Conservation (phyloP, 495 filamentous ascomycete genomes). For the Neurospora sp. region DNA sequence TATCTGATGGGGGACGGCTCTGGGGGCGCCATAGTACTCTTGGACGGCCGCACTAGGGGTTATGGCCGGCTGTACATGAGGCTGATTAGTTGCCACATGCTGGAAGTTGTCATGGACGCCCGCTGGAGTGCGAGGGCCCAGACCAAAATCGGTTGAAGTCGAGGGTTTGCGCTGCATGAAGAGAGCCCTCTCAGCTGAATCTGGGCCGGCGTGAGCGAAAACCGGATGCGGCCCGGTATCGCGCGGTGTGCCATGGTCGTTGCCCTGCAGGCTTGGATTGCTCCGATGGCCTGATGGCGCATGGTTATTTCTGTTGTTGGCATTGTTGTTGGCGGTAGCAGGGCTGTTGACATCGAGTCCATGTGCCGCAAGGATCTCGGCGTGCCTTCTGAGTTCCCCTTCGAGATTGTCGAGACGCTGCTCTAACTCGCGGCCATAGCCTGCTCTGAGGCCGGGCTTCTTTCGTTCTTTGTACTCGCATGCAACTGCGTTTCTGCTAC, state of each 20-base stretch:
- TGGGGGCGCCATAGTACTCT: constrained; percentile 33
- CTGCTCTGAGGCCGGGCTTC: constrained; percentile 74
- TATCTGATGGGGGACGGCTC: not conserved
- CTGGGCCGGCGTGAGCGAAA: constrained; percentile 23
- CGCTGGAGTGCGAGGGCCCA: constrained; percentile 5
- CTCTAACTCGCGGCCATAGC: constrained; percentile 82
- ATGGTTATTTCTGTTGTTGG: constrained; percentile 18
- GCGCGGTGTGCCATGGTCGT: constrained; percentile 38
- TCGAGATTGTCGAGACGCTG: constrained; percentile 58
- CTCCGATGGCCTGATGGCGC: constrained; percentile 40
- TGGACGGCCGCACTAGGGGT: constrained; percentile 24
- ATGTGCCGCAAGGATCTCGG: constrained; percentile 33
- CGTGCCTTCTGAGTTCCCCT: constrained; percentile 38
- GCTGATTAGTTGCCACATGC: constrained; percentile 14
- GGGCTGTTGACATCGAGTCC: constrained; percentile 27
- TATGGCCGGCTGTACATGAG: constrained; percentile 20
- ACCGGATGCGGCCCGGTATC: constrained; percentile 28
- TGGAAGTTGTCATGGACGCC: constrained; percentile 25
- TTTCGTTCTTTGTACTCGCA: constrained; percentile 83
- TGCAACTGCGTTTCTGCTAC: constrained; percentile 60
- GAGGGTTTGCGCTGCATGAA: constrained; percentile 50
- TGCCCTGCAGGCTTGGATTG: constrained; percentile 28
- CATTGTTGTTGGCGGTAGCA: constrained; percentile 23
- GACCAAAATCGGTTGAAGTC: constrained; percentile 28
- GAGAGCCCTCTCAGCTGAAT: constrained; percentile 47